phyloP scores from a whole-genome alignment of 2,329 filamentous ascomycete species.

The Didymella exigua region DNA sequence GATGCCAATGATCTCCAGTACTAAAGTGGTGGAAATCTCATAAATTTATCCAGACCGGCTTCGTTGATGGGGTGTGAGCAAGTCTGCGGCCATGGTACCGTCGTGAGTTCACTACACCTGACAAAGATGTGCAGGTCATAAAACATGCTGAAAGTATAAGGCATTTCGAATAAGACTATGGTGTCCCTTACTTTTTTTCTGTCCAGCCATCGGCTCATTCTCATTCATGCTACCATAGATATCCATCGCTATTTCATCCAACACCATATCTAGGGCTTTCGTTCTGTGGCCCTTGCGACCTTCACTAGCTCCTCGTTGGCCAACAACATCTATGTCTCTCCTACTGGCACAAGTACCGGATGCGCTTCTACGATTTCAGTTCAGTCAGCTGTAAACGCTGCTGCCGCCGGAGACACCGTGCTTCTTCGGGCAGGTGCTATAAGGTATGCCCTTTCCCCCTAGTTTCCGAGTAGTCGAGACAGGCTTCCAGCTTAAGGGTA shows the following conservation, averaged over 20 bases:
- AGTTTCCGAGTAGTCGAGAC: too few species aligned
- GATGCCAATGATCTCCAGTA: neutral
- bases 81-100: neutral
- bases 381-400: conserved; percentile 54
- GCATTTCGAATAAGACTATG: neutral
- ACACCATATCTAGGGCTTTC: neutral
- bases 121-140: conserved; percentile 4
- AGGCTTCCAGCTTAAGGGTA: conserved; percentile 48
- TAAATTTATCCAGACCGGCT: neutral
- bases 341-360: conserved; percentile 50
- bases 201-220: neutral
- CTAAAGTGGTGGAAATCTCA: neutral
- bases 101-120: neutral
- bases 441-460: too few species aligned
- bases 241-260: too few species aligned
- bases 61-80: neutral
- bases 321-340: conserved; percentile 54
- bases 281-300: neutral
- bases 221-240: too few species aligned
- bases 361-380: conserved; percentile 53
- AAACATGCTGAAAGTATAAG: neutral
- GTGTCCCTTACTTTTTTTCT: neutral
- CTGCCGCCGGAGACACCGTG: conserved; percentile 55
- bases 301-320: neutral
- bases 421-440: conserved; percentile 55